A percentile compares a stretch with the other conserved stretches of the same genome.
phyloP scores from a whole-genome alignment of 2,329 filamentous ascomycete species.

The Blumeria hordei region DNA sequence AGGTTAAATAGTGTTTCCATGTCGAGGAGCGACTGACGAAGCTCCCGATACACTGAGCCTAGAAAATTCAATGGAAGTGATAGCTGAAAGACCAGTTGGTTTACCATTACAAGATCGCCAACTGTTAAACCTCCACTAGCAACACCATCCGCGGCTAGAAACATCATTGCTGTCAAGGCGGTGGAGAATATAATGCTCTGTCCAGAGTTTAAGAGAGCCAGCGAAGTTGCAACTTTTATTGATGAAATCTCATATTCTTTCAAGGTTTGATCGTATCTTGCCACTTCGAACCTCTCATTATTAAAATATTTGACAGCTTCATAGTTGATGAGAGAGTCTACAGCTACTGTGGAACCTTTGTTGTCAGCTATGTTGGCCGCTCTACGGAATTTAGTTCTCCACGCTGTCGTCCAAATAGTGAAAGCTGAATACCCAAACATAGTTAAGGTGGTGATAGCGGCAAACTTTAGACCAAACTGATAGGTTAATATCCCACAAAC shows the following conservation, averaged over 20 bases:
- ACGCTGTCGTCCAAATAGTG: constrained; percentile 86
- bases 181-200: constrained; percentile 95
- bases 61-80: constrained; percentile 94
- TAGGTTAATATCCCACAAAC: constrained; percentile 93
- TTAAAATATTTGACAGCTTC: constrained; percentile 99
- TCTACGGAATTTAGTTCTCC: constrained; percentile 88
- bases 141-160: constrained; percentile 75
- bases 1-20: constrained; percentile 98
- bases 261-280: constrained; percentile 70
- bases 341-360: constrained; percentile 77
- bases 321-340: constrained; percentile 95
- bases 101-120: constrained; percentile 94
- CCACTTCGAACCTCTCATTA: constrained; percentile 87
- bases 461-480: constrained; percentile 81
- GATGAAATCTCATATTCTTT: constrained; percentile 75
- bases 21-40: constrained; percentile 80
- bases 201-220: constrained; percentile 79
- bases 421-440: constrained; percentile 95
- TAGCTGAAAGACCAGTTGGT: constrained; percentile 94
- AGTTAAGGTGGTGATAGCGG: constrained; percentile 66
- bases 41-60: constrained; percentile 89
- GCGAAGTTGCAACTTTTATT: constrained; percentile 87
- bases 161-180: constrained; percentile 94
- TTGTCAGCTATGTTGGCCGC: constrained; percentile 94
- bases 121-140: constrained; percentile 62